These are phyloP conservation scores for Aspergillus latus DNA, from an alignment of 2,329 filamentous ascomycete genomes.

Conservation along the genomic window DNA sequence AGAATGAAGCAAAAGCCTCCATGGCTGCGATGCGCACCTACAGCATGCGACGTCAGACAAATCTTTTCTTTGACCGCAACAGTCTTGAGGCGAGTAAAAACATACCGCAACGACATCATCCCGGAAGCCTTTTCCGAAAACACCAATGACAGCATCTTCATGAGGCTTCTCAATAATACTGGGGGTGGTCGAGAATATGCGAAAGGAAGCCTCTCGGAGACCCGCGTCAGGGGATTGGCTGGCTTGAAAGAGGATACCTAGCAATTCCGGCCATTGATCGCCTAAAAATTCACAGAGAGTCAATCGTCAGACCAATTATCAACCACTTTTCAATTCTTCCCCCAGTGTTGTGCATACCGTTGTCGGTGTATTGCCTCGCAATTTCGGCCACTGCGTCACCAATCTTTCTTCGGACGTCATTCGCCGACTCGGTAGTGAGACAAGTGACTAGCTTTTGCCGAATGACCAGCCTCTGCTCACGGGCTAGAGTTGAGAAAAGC, in stretches of 20 bases:
- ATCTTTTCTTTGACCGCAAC: slow-evolving; percentile 2
- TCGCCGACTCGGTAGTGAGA: slow-evolving; percentile 69
- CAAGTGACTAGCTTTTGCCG: slow-evolving; percentile 79
- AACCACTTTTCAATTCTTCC: slow-evolving; percentile 5
- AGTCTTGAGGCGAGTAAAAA: background rate
- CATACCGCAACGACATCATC: slow-evolving; percentile 77
- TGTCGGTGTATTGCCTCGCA: slow-evolving; percentile 90
- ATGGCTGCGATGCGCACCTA: slow-evolving; percentile 90
- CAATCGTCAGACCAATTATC: slow-evolving; percentile 11
- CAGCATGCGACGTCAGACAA: slow-evolving; percentile 15
- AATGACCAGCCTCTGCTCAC: slow-evolving; percentile 73
- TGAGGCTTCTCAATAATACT: slow-evolving; percentile 96
- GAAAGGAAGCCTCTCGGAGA: slow-evolving; percentile 88
- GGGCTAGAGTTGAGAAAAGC: slow-evolving; percentile 76
- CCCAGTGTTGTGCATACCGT: slow-evolving; percentile 59
- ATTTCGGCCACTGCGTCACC: slow-evolving; percentile 97
- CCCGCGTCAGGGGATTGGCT: slow-evolving; percentile 82
- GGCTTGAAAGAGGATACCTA: slow-evolving; percentile 81
- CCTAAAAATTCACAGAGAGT: slow-evolving; percentile 50
- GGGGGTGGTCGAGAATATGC: slow-evolving; percentile 92
- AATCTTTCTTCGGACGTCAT: slow-evolving; percentile 85
- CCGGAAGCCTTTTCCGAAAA: slow-evolving; percentile 89
- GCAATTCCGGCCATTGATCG: slow-evolving; percentile 84
- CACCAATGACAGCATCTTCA: slow-evolving; percentile 81
- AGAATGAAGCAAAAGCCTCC: slow-evolving; percentile 96